Evolutionary conservation across 2,329 filamentous ascomycete genomes (phyloP).

Genomic region (Purpureocillium lavendulum): DNA sequence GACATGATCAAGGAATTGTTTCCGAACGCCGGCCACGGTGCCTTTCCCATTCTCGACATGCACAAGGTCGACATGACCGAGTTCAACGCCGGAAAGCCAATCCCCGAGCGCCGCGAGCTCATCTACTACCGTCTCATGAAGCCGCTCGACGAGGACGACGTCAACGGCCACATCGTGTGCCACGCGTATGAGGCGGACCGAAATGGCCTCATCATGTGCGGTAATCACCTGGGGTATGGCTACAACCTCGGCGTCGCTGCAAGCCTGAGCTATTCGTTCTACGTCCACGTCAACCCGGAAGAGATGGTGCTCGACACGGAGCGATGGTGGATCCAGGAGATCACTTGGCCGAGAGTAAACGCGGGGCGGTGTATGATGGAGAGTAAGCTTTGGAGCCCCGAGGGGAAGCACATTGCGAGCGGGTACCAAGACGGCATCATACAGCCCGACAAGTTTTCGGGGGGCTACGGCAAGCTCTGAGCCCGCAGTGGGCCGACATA

Average conservation of each 20-base stretch:
- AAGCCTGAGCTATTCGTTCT: conserved; percentile 42
- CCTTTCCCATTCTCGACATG: conserved; percentile 44
- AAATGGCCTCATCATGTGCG: conserved; percentile 45
- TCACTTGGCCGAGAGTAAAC: conserved; percentile 36
- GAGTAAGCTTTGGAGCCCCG: conserved; percentile 45
- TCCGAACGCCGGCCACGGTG: conserved; percentile 28
- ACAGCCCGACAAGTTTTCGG: conserved; percentile 15
- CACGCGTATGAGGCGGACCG: conserved; percentile 45
- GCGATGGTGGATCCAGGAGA: conserved; percentile 48
- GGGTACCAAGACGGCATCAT: conserved; percentile 46
- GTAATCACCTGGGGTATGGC: conserved; percentile 39
- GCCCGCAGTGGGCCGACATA: not conserved
- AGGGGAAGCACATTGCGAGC: conserved; percentile 43
- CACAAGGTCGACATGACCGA: conserved; percentile 43
- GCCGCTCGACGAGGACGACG: conserved; percentile 29
- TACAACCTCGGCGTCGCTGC: conserved; percentile 30
- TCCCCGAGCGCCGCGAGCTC: conserved; percentile 39
- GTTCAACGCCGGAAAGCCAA: conserved; percentile 31
- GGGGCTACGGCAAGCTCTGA: conserved; percentile 16
- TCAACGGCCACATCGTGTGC: conserved; percentile 36
- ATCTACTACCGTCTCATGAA: conserved; percentile 39
- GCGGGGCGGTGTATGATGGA: conserved; percentile 38
- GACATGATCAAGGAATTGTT: conserved; percentile 26
- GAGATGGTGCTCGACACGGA: conserved; percentile 38
- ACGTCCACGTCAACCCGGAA: conserved; percentile 40